Base-by-base conservation (phyloP, 306 rosid species). In the Corylus avellana region DNA sequence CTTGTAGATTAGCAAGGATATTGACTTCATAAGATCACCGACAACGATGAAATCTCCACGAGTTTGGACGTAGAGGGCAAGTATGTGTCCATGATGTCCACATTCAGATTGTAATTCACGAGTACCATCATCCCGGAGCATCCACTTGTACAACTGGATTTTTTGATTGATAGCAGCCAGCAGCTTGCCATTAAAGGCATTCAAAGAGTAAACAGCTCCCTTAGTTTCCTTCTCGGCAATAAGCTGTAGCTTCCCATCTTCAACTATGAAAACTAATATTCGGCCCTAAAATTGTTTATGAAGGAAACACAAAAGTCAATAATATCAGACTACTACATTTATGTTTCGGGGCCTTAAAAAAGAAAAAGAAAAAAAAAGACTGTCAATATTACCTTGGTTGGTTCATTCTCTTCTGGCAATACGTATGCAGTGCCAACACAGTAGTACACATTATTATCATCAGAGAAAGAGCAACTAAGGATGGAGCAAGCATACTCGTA, bases 131-230 rank as follows among this genome's bases (percentile, higher is more conserved):
- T 96, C 99, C 73, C 99, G 94, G 44, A 91, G 98, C 79, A 91
- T 92, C 99, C 99, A 96, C 82, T 96, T 93, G 88, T 96, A 96
- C 76, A 96, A 80, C 84, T 96, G 99, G 84, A 96, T 96, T 81
- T 96, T 96, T 87, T 96, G 99, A 88, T 96, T 96, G 80, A 96
- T 96, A 68, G 93, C 98, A 77, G 99, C 99, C 61, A 96, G 97
- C 77, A 96, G 74, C 84, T 96, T 96, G 59, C 99, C 99, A 59
- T 96, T 96, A 80, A 96, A 96, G 4, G 99, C 94, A 77, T 91
- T 96, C 88, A 96, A 78, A 62, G 97, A 86, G 78, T 96, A 96
- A 80, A 93, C 99, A 77, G 99, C 86, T 58, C 99, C 99, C 84
- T 96, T 96, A 8, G 99, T 96, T 87, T 96, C 99, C 84, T 96